Evolutionary conservation across 768 basidiomycete species (phyloP).

Genomic region (Suillus ampliporus): DNA sequence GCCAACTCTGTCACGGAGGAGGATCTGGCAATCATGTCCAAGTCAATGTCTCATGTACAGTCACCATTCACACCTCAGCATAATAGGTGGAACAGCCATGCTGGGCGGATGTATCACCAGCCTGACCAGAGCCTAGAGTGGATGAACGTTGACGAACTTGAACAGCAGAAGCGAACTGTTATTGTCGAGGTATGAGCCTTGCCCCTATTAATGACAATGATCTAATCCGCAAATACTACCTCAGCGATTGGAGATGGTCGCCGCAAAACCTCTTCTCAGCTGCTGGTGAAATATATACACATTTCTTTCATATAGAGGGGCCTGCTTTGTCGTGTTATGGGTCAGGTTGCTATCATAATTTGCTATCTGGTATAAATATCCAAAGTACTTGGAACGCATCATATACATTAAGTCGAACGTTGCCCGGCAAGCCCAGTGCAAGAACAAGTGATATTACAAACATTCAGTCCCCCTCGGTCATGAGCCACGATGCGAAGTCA

Average conservation of each 20-base stretch:
- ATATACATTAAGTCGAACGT: conserved; percentile 1
- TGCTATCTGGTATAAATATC: conserved; percentile 7
- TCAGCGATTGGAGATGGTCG: conserved; percentile 77
- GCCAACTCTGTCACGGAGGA: conserved; percentile 69
- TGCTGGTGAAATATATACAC: conserved; percentile 57
- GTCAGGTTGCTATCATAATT: conserved; percentile 3
- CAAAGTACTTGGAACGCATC: not conserved
- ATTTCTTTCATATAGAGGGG: not conserved
- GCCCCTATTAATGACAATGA: not conserved
- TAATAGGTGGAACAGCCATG: conserved; percentile 41
- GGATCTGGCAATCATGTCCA: conserved; percentile 75
- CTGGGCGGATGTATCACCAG: conserved; percentile 30
- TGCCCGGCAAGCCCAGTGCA: not conserved
- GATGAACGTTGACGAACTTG: conserved; percentile 46
- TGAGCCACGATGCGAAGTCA: conserved; percentile 86
- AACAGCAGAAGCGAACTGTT: conserved; percentile 59
- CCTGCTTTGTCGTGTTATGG: not conserved
- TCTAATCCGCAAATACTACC: conserved; percentile 4
- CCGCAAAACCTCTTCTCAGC: conserved; percentile 69
- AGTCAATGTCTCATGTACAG: conserved; percentile 76
- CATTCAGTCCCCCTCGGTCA: conserved; percentile 73
- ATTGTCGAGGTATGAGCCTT: conserved; percentile 68
- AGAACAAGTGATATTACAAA: not conserved
- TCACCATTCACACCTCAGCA: conserved; percentile 46
- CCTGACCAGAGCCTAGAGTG: conserved; percentile 48